A percentile compares a stretch with the other conserved stretches of the same genome.
These are phyloP conservation scores for Penicillium goetzii DNA, from an alignment of 495 filamentous ascomycete genomes.

Conservation along the genomic window DNA sequence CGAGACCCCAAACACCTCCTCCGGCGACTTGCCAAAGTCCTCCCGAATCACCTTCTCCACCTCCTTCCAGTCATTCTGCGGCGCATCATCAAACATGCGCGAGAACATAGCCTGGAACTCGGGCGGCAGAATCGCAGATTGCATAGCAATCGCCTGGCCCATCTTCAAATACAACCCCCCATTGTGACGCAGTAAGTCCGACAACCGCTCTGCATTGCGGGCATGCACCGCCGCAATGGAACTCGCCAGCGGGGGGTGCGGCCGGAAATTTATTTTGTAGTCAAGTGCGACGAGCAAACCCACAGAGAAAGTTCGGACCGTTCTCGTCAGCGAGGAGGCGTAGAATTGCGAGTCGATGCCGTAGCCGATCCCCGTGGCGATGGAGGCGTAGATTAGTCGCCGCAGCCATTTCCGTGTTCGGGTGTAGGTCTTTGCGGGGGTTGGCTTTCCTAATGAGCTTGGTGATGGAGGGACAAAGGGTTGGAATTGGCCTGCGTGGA, in stretches of 20 bases:
- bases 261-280: conserved; percentile 95
- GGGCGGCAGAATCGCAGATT: conserved; percentile 87
- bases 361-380: conserved; percentile 62
- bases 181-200: conserved; percentile 77
- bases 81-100: conserved; percentile 96
- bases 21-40: conserved; percentile 80
- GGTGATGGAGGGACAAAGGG: conserved; percentile 83
- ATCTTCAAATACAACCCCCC: conserved; percentile 97
- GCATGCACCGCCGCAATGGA: conserved; percentile 74
- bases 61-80: conserved; percentile 89
- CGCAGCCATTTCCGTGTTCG: conserved; percentile 75
- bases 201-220: conserved; percentile 80
- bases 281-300: conserved; percentile 85
- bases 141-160: conserved; percentile 97
- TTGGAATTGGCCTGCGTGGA: conserved; percentile 54
- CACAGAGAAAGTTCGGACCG: conserved; percentile 75
- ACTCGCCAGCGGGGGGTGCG: conserved; percentile 68
- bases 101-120: conserved; percentile 96
- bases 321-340: conserved; percentile 76
- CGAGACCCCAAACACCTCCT: conserved; percentile 88
- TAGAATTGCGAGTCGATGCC: conserved; percentile 72
- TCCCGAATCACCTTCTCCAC: conserved; percentile 84
- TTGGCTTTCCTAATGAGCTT: conserved; percentile 73
- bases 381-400: conserved; percentile 66
- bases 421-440: conserved; percentile 63